Evolutionary conservation across 345 rosid genomes (phyloP).

Genomic region (Citrus cavaleriei): DNA sequence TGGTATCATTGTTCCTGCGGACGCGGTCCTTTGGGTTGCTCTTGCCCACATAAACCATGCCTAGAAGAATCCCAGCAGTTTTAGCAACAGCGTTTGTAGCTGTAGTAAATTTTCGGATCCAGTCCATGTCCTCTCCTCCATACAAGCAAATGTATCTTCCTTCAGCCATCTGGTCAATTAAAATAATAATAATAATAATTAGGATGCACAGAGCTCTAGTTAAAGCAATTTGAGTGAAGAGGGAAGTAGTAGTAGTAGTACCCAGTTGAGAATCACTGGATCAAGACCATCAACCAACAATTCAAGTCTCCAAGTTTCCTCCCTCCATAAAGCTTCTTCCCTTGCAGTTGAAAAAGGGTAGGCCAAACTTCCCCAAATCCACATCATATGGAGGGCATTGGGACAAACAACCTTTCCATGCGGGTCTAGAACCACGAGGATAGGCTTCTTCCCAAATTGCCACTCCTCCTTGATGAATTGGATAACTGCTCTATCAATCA

Average conservation of each 20-base stretch:
- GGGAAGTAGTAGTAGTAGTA: slow-evolving; percentile 20
- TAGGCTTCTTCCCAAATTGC: slow-evolving; percentile 63
- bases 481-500: slow-evolving; percentile 44
- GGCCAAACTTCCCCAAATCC: slow-evolving; percentile 75
- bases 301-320: slow-evolving; percentile 57
- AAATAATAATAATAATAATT: neutral
- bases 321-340: slow-evolving; percentile 63
- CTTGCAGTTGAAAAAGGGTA: slow-evolving; percentile 64
- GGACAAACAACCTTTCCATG: slow-evolving; percentile 68
- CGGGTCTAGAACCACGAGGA: slow-evolving; percentile 71
- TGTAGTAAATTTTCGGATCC: slow-evolving; percentile 53
- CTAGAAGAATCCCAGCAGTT: slow-evolving; percentile 37
- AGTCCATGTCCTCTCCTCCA: slow-evolving; percentile 74
- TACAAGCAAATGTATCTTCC: slow-evolving; percentile 60
- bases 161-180: slow-evolving; percentile 32
- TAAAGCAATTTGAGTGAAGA: neutral
- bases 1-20: slow-evolving; percentile 29
- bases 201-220: no score
- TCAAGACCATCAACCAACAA: slow-evolving; percentile 52
- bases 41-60: slow-evolving; percentile 71
- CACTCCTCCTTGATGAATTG: slow-evolving; percentile 58
- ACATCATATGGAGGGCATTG: slow-evolving; percentile 81
- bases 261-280: slow-evolving; percentile 43
- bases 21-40: slow-evolving; percentile 53
- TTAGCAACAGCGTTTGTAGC: slow-evolving; percentile 30